A percentile compares a stretch with the other conserved stretches of the same genome.
Evolutionary conservation across 2,329 filamentous ascomycete genomes (phyloP).

Genomic region (Fonsecaea multimorphosa): DNA sequence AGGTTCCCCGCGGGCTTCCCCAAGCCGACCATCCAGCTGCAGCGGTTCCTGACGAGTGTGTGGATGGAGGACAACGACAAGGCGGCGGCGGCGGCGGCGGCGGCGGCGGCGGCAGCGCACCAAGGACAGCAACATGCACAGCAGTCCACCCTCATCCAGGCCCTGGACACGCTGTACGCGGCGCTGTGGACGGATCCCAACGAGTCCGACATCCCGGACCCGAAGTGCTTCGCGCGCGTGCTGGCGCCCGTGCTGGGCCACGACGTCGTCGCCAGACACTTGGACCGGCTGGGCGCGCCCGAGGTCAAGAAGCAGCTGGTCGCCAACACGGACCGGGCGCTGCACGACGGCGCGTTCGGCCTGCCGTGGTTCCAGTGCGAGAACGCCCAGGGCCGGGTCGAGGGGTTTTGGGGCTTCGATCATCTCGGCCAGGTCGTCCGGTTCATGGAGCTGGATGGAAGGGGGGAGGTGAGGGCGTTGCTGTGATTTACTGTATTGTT

Average conservation of each 20-base stretch:
- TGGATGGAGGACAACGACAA: constrained; percentile 40
- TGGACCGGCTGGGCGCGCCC: constrained; percentile 17
- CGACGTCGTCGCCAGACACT: constrained; percentile 46
- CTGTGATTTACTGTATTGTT: constrained; percentile 12
- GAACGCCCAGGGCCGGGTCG: constrained; percentile 59
- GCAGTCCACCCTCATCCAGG: constrained; percentile 50
- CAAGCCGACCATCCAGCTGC: constrained; percentile 56
- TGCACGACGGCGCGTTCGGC: constrained; percentile 64
- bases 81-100: no score
- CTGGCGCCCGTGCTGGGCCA: constrained; percentile 54
- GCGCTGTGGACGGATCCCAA: constrained; percentile 60
- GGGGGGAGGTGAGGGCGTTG: constrained; percentile 28
- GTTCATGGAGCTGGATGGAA: constrained; percentile 57
- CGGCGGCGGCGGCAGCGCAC: no score
- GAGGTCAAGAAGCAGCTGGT: constrained; percentile 53
- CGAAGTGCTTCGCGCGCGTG: constrained; percentile 52
- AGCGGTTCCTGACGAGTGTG: constrained; percentile 61
- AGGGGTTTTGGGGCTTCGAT: constrained; percentile 67
- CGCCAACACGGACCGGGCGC: constrained; percentile 58
- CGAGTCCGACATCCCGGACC: constrained; percentile 26
- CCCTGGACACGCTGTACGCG: constrained; percentile 56
- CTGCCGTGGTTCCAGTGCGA: constrained; percentile 66
- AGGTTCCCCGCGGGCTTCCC: constrained; percentile 59
- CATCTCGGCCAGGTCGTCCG: constrained; percentile 62
- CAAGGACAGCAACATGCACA: no score